Evolutionary conservation across 2,329 filamentous ascomycete species (phyloP).

Genomic region (Ceratocystis ficicola): DNA sequence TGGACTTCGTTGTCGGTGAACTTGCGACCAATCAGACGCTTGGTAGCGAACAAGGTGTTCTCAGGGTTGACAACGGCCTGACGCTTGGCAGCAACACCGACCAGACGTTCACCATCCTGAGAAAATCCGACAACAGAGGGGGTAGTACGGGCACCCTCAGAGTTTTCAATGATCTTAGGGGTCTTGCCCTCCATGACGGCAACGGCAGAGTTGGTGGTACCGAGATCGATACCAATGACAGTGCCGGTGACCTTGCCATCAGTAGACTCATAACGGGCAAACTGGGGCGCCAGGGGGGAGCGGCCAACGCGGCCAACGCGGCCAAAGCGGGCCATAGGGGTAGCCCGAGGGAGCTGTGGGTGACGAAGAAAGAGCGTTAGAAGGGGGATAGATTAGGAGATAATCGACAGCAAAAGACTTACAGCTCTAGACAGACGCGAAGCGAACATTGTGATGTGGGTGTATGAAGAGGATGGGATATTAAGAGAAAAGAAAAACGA

Average conservation of each 20-base stretch:
- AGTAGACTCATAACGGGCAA: constrained; percentile 67
- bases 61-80: constrained; percentile 97
- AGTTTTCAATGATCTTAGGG: constrained; percentile 94
- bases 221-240: constrained; percentile 97
- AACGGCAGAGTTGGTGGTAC: constrained; percentile 95
- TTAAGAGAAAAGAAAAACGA: constrained; percentile 27
- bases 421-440: constrained; percentile 63
- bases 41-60: constrained; percentile 96
- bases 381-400: neutral
- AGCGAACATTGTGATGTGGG: constrained; percentile 52
- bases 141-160: constrained; percentile 84
- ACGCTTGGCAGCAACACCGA: constrained; percentile 94
- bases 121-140: constrained; percentile 93
- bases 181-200: constrained; percentile 95
- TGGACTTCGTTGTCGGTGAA: constrained; percentile 89
- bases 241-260: constrained; percentile 83
- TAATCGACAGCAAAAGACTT: constrained; percentile 33
- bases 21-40: constrained; percentile 97
- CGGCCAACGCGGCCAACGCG: constrained; percentile 50
- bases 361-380: neutral
- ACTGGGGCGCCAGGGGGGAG: constrained; percentile 58
- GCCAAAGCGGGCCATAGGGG: constrained; percentile 50
- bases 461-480: constrained; percentile 27
- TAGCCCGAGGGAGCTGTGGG: constrained; percentile 62
- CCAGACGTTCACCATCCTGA: constrained; percentile 87